Evolutionary conservation across 768 basidiomycete species (phyloP).

Genomic region (Xerocomellus chrysenteron): DNA sequence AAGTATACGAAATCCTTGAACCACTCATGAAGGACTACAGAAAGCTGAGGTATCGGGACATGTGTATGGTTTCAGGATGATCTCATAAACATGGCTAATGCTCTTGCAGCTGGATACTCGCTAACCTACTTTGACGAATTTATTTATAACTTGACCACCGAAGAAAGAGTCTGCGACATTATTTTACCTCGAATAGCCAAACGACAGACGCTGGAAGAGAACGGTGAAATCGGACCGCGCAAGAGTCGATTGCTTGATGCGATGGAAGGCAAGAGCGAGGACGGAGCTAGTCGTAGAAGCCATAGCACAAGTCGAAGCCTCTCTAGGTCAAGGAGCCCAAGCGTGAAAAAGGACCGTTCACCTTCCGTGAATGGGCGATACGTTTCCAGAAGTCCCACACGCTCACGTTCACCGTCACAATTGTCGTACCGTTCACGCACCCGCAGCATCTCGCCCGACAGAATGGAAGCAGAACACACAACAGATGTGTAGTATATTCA

Average conservation of each 20-base stretch:
- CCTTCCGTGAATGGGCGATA: conserved; percentile 54
- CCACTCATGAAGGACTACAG: conserved; percentile 92
- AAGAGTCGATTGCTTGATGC: conserved; percentile 87
- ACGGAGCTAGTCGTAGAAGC: conserved; percentile 42
- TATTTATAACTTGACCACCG: conserved; percentile 74
- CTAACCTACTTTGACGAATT: conserved; percentile 93
- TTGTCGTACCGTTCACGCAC: conserved; percentile 53
- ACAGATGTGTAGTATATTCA: conserved; percentile 15
- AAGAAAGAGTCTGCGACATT: conserved; percentile 95
- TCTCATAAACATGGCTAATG: neutral
- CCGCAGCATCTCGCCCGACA: conserved; percentile 57
- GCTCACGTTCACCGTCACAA: conserved; percentile 38
- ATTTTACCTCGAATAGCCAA: conserved; percentile 89
- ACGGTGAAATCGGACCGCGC: conserved; percentile 81
- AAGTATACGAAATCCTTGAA: conserved; percentile 92
- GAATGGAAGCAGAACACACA: conserved; percentile 43
- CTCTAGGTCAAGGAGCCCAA: conserved; percentile 27
- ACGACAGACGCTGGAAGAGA: conserved; percentile 87
- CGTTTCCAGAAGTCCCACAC: conserved; percentile 64
- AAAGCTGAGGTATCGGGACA: conserved; percentile 79
- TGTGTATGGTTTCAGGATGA: conserved; percentile 52
- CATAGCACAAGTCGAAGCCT: conserved; percentile 32
- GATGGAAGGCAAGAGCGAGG: conserved; percentile 71
- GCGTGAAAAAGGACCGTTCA: conserved; percentile 28
- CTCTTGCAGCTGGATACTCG: conserved; percentile 69